A percentile compares a stretch with the other conserved stretches of the same genome.
phyloP scores from a whole-genome alignment of 108 stramenopile species.

The Skeletonema tropicum region DNA sequence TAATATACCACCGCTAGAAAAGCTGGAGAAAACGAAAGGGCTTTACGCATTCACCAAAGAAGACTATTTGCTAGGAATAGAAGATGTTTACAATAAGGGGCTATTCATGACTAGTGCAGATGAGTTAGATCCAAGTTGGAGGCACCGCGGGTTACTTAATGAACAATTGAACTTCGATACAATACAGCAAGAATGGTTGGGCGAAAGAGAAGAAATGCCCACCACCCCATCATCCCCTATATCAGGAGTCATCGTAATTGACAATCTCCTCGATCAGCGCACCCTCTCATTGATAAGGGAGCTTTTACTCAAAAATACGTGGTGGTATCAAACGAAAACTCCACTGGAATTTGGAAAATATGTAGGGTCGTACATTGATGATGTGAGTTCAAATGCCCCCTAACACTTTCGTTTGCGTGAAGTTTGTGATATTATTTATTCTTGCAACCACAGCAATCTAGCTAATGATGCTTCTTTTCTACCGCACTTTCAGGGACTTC shows the following conservation, averaged over 20 bases:
- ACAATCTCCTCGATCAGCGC: conserved; percentile 26
- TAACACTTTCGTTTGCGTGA: too few species aligned
- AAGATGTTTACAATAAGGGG: conserved; percentile 61
- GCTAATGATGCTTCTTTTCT: too few species aligned
- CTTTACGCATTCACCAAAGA: conserved; percentile 61
- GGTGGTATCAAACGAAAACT: conserved; percentile 73
- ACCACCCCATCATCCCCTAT: background rate
- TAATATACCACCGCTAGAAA: conserved; percentile 55
- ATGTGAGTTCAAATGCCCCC: conserved; percentile 26
- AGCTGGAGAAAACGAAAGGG: conserved; percentile 50
- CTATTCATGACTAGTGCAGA: conserved; percentile 46
- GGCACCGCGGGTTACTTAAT: conserved; percentile 14
- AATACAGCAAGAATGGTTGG: conserved; percentile 35
- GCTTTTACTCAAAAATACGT: conserved; percentile 35
- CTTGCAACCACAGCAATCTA: too few species aligned
- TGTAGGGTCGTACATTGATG: conserved; percentile 76
- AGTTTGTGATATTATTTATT: too few species aligned
- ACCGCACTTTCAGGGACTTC: conserved; percentile 24
- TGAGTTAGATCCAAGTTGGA: conserved; percentile 41
- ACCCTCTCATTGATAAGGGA: conserved; percentile 22
- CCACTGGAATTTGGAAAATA: conserved; percentile 68
- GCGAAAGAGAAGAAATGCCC: conserved; percentile 2
- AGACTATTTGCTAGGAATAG: conserved; percentile 54
- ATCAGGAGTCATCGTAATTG: conserved; percentile 32
- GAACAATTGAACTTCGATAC: conserved; percentile 25